A percentile compares a stretch with the other conserved stretches of the same genome.
These are phyloP conservation scores for Saccharomyces uvarum DNA, from an alignment of 1,139 yeast species.

Conservation along the genomic window DNA sequence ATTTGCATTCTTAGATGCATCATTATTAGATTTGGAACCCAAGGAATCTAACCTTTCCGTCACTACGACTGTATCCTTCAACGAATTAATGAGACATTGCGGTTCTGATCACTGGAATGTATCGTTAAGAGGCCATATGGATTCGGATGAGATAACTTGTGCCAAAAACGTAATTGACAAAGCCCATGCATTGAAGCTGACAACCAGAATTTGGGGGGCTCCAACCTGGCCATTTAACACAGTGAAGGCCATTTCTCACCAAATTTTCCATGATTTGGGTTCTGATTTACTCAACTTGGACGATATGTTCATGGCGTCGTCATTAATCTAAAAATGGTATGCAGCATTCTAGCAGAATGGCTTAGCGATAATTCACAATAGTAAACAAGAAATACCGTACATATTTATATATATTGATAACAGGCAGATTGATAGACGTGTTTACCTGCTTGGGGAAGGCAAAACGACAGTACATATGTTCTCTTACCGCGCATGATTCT, in stretches of 20 bases:
- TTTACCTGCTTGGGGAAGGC: not conserved
- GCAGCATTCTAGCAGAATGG: no score
- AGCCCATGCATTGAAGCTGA: conserved; percentile 36
- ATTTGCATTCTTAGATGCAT: conserved; percentile 35
- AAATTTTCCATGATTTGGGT: conserved; percentile 17
- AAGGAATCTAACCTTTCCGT: conserved; percentile 10
- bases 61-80: conserved; percentile 21
- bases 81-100: conserved; percentile 3
- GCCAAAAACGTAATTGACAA: conserved; percentile 26
- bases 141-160: conserved; percentile 23
- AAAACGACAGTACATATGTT: not conserved
- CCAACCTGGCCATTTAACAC: conserved; percentile 39
- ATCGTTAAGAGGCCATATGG: not conserved
- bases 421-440: not conserved
- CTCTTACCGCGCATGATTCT: not conserved
- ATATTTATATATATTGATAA: not conserved
- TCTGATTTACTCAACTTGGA: conserved; percentile 43
- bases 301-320: conserved; percentile 27
- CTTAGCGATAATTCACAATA: not conserved
- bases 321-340: not conserved
- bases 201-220: conserved; percentile 46
- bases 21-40: conserved; percentile 20
- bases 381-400: not conserved
- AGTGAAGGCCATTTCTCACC: conserved; percentile 6
- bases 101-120: conserved; percentile 1